Evolutionary conservation across 2,329 filamentous ascomycete genomes (phyloP), one percentile per base, ranked within the genome.

Genomic region (Westerdykella sp.): DNA sequence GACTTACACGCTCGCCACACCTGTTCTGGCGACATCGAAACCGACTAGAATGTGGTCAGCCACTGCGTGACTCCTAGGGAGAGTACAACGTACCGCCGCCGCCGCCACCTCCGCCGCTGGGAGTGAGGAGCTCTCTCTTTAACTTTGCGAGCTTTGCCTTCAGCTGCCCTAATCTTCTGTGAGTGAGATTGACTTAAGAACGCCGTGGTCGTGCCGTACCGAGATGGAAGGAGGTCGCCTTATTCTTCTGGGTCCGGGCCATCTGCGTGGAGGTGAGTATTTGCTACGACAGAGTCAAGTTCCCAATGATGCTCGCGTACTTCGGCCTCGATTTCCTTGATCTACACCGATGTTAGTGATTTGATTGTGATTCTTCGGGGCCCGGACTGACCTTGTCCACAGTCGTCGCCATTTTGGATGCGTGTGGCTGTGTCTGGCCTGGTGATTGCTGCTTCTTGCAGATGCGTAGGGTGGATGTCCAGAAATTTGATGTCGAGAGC

Each of bases 111-210:
- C 87, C 77, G 34, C 81, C 77, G 15, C 78, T 76, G 6, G 93
- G 93, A 34, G 87, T 95, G 55, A 98, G 78, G 39, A 98, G 81
- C 71, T 98, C 93, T 65, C 88, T 83, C 78, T 96, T 97, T 62
- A 98, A 78, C 75, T 98, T 98, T 38, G 93, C 91, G 63, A 98
- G 81, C 73, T 98, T 98, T 54, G 93, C 93, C 73, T 98, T 98
- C 57, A 98, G 75, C 73, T 97, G 91, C 62, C 79, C 78, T 79
- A 51, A 49, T 51, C 42, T 37, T 41, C 34, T 52, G 50, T 63
- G 43, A 64, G 60, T 55, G 37, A 39, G 28, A 14, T 13, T 22
- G 31, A 39, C 32, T 47, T 40, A 45, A 41, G 16, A 12, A 34
- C 37, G n/a, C 36, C 16, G 18, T 30, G 32, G 37, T 32, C 21